These are phyloP conservation scores for Sugiyamaella mastotermitis DNA, from an alignment of 805 yeast species.

Conservation along the genomic window DNA sequence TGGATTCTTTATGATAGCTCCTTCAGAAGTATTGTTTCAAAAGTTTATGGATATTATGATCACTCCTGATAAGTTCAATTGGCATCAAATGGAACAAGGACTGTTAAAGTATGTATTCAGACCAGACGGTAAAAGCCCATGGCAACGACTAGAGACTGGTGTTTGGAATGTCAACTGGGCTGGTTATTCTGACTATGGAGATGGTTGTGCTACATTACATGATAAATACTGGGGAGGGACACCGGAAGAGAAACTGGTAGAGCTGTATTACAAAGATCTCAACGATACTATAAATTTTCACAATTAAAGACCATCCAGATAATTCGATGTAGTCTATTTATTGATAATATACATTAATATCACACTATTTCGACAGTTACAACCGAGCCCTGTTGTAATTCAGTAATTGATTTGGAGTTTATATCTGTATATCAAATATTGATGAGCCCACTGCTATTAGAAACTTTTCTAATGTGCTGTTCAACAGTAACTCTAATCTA, in stretches of 20 bases:
- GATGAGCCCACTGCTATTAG: too few relatives aligned
- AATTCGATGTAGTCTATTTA: too few relatives aligned
- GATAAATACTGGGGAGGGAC: conserved; percentile 11
- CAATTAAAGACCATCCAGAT: too few relatives aligned
- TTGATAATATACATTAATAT: too few relatives aligned
- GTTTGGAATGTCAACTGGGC: conserved; percentile 14
- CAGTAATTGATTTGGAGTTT: too few relatives aligned
- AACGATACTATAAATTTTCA: too few relatives aligned
- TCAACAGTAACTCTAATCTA: too few relatives aligned
- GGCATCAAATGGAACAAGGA: conserved; percentile 11
- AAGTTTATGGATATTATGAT: conserved; percentile 7
- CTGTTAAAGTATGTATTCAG: conserved; percentile 13
- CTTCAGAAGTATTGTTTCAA: conserved; percentile 4
- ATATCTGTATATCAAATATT: too few relatives aligned
- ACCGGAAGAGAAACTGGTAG: conserved; percentile 4
- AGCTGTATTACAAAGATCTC: conserved; percentile 1
- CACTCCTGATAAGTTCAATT: conserved; percentile 10
- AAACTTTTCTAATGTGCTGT: too few relatives aligned
- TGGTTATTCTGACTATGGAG: conserved; percentile 4
- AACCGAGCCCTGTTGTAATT: too few relatives aligned
- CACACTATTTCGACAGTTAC: too few relatives aligned
- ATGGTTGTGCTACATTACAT: conserved; percentile 12
- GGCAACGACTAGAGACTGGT: conserved; percentile 9
- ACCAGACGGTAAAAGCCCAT: conserved; percentile 10
- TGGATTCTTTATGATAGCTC: conserved; percentile 12